Base-by-base conservation (phyloP, 2,329 filamentous ascomycete genomes). In the Colletotrichum lini region DNA sequence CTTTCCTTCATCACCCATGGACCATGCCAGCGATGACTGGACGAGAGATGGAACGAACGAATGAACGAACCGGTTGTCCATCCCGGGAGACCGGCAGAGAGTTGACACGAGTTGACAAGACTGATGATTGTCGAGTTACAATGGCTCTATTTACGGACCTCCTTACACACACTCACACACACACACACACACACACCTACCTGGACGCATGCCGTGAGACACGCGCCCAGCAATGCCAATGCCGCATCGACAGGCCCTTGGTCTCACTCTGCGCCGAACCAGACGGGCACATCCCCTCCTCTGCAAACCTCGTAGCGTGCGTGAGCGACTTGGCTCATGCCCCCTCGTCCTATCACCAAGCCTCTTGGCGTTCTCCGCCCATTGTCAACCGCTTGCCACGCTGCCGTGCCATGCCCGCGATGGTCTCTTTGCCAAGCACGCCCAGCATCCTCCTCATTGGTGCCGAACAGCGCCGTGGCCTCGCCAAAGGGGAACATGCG, bases 361-460 rank as follows among this genome's bases (percentile, higher is more conserved):
- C 44, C 63, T 42, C 69, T 71, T 71, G 69, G 69, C 69, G 42
- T 67, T 68, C 69, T 71, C 69, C 69, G 69, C 69, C 58, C 52
- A 59, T 30, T 30, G 68, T 64, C 65, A 64, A 71, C 65, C 58
- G 69, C 65, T 64, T 68, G 69, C 65, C 69, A 71, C 58, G 65
- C 44, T 68, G 65, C 69, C 69, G 69, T 71, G 69, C 69, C 69
- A 71, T 64, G 69, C 65, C 69, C 65, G 65, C 65, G 65, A 71
- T 68, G 54, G 68, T 71, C 69, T 68, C 58, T 71, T 30, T 40
- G 69, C 69, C 69, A 71, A 71, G 69, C 69, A 68, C 69, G 58
- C 58, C 65, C 58, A 68, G 53, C 50, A 60, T 59, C 15, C 38
- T 64, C 45, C 45, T 68, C 59, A 71, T 69, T 71, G 69, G 69